A percentile compares a stretch with the other conserved stretches of the same genome.
Conservation (phyloP, 441 rosid genomes). For the Corymbia citriodora region DNA sequence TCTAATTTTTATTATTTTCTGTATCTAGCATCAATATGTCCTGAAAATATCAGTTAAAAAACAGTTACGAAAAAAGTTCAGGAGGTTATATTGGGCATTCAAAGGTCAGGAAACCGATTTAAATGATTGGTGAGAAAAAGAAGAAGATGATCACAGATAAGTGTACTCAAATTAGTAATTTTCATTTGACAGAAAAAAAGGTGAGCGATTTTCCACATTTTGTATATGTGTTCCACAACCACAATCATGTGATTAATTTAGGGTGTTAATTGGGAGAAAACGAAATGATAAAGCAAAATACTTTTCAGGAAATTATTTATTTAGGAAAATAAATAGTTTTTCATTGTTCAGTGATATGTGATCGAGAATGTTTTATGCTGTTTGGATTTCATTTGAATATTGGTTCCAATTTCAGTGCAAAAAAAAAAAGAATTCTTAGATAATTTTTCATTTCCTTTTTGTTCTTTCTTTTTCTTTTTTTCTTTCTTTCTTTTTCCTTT, state of each 20-base stretch:
- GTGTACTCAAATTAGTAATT: neutral
- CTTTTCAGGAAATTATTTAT: neutral
- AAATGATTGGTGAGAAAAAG: neutral
- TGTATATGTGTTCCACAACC: neutral
- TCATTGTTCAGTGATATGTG: neutral
- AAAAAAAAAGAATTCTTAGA: no score
- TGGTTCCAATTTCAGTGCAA: no score
- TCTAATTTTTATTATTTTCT: neutral
- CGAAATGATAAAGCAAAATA: neutral
- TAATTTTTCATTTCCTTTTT: no score
- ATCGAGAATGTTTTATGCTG: neutral
- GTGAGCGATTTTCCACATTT: neutral
- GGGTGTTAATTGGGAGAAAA: neutral
- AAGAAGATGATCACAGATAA: fast-evolving
- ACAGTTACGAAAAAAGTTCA: neutral
- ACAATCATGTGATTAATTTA: neutral
- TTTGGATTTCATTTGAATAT: no score
- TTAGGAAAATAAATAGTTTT: neutral
- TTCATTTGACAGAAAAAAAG: neutral
- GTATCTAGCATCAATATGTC: neutral
- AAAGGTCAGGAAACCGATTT: neutral
- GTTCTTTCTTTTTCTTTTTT: no score
- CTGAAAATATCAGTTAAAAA: neutral
- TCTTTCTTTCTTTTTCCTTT: no score
- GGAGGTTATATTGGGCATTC: neutral